Percentiles rank a stretch among this genome's conserved stretches.
Conservation (phyloP, 441 rosid genomes). For the Flueggea neowawraea region DNA sequence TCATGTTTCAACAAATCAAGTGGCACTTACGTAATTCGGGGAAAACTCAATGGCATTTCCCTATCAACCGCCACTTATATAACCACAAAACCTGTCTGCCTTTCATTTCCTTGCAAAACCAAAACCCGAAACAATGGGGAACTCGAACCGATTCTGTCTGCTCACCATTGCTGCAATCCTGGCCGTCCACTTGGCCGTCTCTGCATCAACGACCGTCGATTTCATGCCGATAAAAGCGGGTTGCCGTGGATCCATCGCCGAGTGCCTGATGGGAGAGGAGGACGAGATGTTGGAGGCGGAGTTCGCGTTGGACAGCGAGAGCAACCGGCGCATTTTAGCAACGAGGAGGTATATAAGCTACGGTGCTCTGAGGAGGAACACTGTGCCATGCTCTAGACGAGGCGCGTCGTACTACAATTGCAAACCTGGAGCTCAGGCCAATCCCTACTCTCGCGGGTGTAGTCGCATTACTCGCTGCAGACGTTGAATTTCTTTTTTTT, state of each 20-base stretch:
- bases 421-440: constrained; percentile 63
- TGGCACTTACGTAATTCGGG: constrained; percentile 32
- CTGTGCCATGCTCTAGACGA: constrained; percentile 76
- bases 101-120: not conserved
- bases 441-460: constrained; percentile 87
- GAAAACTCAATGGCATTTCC: constrained; percentile 23
- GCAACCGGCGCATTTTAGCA: constrained; percentile 70
- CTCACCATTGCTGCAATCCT: constrained; percentile 33
- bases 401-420: constrained; percentile 92
- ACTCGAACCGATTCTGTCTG: constrained; percentile 15
- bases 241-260: constrained; percentile 70
- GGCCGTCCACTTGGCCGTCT: constrained; percentile 29
- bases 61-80: constrained; percentile 13
- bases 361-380: constrained; percentile 74
- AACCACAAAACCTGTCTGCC: not conserved
- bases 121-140: constrained; percentile 29
- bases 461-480: constrained; percentile 67
- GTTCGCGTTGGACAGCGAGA: constrained; percentile 64
- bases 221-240: constrained; percentile 35
- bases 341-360: constrained; percentile 62
- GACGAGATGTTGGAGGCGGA: constrained; percentile 38
- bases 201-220: constrained; percentile 30
- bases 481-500: constrained; percentile 17
- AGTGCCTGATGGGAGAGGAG: constrained; percentile 38
- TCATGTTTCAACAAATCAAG: constrained; percentile 15